Evolutionary conservation across 2,329 filamentous ascomycete species (phyloP).

Genomic region (Ceratocystis albifundus): DNA sequence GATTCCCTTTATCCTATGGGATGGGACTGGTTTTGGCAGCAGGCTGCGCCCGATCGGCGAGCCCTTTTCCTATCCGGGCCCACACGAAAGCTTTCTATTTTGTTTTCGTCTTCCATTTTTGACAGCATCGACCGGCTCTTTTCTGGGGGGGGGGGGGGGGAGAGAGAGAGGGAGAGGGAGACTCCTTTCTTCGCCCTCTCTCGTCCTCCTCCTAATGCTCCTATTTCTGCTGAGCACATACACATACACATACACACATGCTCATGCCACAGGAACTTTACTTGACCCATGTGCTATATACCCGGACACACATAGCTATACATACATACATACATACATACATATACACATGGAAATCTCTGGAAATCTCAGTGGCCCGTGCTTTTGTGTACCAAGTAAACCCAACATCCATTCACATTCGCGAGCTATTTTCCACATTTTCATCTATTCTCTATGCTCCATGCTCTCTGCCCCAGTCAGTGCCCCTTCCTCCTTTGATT

Average conservation of each 20-base stretch:
- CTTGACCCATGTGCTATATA: not conserved
- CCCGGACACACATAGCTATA: not conserved
- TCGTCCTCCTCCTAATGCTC: no score
- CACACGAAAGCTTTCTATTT: not conserved
- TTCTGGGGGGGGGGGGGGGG: no score
- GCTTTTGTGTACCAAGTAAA: not conserved
- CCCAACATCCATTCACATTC: not conserved
- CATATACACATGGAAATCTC: no score
- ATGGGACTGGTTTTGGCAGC: no score
- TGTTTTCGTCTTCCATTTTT: not conserved
- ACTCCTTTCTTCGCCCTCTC: not conserved
- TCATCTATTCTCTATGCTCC: not conserved
- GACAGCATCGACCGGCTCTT: not conserved
- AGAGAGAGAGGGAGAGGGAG: no score
- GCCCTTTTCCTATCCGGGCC: not conserved
- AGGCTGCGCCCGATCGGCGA: conserved; percentile 6
- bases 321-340: not conserved
- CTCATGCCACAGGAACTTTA: not conserved
- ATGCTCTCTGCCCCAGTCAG: not conserved
- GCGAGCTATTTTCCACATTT: not conserved
- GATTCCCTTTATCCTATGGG: not conserved
- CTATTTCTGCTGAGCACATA: not conserved
- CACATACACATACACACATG: not conserved
- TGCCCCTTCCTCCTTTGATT: not conserved
- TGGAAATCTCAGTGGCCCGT: not conserved